These are phyloP conservation scores for Chlamydomonas incerta DNA, from an alignment of 139 green algal genomes.

Conservation along the genomic window DNA sequence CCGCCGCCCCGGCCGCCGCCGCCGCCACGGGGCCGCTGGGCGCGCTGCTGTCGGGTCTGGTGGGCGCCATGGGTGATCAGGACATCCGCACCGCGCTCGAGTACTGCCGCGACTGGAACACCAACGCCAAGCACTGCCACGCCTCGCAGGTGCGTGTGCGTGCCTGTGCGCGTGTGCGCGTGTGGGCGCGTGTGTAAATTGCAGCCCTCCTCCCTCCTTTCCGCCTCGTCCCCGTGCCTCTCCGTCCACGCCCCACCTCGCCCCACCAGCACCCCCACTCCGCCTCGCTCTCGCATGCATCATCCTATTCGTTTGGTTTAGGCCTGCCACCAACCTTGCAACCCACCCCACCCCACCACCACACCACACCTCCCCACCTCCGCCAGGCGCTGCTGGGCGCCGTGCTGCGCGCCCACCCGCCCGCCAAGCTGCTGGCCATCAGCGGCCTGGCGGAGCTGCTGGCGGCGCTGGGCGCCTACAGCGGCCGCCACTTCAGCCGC, in stretches of 20 bases:
- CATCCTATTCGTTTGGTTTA: no score
- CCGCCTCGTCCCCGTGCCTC: no score
- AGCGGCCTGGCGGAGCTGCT: conserved; percentile 68
- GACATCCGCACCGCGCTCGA: conserved; percentile 59
- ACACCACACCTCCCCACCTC: no score
- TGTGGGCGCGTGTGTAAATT: no score
- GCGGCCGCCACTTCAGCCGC: conserved; percentile 80
- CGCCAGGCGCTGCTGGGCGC: conserved; percentile 79
- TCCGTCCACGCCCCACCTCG: no score
- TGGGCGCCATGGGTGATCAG: conserved; percentile 47
- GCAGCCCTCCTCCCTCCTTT: no score
- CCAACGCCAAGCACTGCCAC: conserved; percentile 84
- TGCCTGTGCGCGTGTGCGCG: no score
- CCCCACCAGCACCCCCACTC: no score
- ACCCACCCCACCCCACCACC: no score
- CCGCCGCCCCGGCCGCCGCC: background rate
- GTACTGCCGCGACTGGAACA: conserved; percentile 95
- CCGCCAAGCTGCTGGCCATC: conserved; percentile 70
- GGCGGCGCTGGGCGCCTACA: conserved; percentile 88
- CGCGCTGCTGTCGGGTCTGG: conserved; percentile 30
- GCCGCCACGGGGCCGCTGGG: conserved; percentile 1
- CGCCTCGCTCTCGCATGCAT: no score
- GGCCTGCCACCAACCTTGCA: no score
- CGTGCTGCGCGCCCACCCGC: conserved; percentile 71
- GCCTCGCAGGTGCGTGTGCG: conserved; percentile 71